Evolutionary conservation across 805 yeast genomes (phyloP).

Genomic region (Kregervanrija delftensis): DNA sequence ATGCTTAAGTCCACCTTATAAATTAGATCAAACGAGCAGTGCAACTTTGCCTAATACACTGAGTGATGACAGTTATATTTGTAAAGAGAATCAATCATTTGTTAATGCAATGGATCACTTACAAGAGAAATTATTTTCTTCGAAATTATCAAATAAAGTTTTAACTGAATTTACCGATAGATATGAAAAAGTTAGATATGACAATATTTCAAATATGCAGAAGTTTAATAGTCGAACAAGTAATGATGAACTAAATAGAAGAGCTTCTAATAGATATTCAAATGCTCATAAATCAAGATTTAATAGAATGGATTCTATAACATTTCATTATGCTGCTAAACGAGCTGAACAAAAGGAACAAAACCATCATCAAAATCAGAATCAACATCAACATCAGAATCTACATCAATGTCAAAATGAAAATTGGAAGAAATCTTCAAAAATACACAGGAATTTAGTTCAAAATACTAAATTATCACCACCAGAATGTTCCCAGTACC

Average conservation of each 20-base stretch:
- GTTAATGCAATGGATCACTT: constrained; percentile 26
- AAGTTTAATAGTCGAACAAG: constrained; percentile 19
- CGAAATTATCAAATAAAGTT: constrained; percentile 38
- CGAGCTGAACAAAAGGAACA: constrained; percentile 12
- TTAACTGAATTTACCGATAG: constrained; percentile 37
- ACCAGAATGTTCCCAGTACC: neutral
- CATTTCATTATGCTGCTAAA: constrained; percentile 39
- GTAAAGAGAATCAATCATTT: constrained; percentile 24
- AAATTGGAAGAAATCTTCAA: neutral
- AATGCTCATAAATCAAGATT: constrained; percentile 38
- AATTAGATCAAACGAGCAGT: neutral
- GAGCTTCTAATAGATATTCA: constrained; percentile 34
- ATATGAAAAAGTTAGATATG: constrained; percentile 31
- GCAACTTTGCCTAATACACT: constrained; percentile 10
- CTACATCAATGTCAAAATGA: neutral
- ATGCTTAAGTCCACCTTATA: constrained; percentile 12
- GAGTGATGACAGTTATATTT: constrained; percentile 23
- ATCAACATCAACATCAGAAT: neutral
- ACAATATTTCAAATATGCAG: constrained; percentile 18
- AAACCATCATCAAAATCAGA: neutral
- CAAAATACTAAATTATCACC: neutral
- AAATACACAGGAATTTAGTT: no score
- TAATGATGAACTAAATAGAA: constrained; percentile 17
- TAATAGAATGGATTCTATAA: constrained; percentile 45
- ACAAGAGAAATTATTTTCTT: constrained; percentile 41